Evolutionary conservation across 768 basidiomycete genomes (phyloP), one percentile per base, ranked within the genome.

Genomic region (Chiua virens): DNA sequence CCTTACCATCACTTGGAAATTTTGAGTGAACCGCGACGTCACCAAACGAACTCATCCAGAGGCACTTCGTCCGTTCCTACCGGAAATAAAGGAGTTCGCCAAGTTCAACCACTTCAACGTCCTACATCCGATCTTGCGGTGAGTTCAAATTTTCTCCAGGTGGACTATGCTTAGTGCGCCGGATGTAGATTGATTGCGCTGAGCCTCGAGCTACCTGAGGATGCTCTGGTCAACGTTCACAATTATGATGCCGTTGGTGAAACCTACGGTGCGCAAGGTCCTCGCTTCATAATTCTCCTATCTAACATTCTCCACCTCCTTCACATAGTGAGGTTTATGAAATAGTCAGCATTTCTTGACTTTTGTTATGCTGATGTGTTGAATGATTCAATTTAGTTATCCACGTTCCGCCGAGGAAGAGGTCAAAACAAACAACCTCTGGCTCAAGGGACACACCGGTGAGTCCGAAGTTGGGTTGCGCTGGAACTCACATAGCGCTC

Each of bases 291-390:
- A 4, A 21, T 3, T 34, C 13, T 40, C 6, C 8, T 11, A 5
- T 21, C 13, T 42, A 14, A 13, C n/a, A n/a, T n/a, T 52, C 51
- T 22, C 54, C 27, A 34, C 21, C 7, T 15, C 27, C 28, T n/a
- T n/a, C n/a, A n/a, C n/a, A n/a, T 47, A 85, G 83, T 79, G 7
- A 73, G 83, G 41, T 83, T 79, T 63, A 84, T 85, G 81, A 84
- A 85, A 69, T 86, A 85, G 82, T 82, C 25, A 13, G 79, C 56
- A 2, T 36, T 21, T 43, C n/a, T 38, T 13, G 8, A 38, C 20
- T 25, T 14, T 20, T 23, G 22, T 9, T 15, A 37, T 17, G 28
- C 15, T 6, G 1, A n/a, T 36, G 15, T 18, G 9, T 18, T 9
- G 42, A 7, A 47, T 39, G n/a, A 53, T 17, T 21, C 15, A 5